phyloP scores from a whole-genome alignment of 495 filamentous ascomycete genomes.

The Daldinia childiae region DNA sequence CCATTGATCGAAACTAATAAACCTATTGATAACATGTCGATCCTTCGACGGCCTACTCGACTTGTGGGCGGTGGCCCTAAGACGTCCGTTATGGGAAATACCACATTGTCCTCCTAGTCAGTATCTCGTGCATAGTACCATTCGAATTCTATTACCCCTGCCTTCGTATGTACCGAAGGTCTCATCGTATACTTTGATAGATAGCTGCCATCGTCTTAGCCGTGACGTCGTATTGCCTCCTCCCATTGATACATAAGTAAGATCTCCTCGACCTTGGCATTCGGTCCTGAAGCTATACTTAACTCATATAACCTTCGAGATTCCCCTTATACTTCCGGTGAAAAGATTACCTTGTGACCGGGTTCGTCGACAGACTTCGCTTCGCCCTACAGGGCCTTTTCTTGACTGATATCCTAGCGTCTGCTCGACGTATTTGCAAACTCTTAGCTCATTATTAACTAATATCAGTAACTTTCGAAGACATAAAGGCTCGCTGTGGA shows the following conservation, averaged over 20 bases:
- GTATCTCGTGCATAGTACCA: slow-evolving; percentile 24
- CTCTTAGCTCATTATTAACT: slow-evolving; percentile 2
- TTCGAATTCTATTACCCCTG: slow-evolving; percentile 11
- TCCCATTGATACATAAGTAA: slow-evolving; percentile 34
- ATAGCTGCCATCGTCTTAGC: slow-evolving; percentile 19
- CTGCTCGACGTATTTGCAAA: neutral
- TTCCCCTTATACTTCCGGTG: slow-evolving; percentile 28
- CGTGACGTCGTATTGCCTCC: slow-evolving; percentile 32
- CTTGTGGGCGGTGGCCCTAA: slow-evolving; percentile 1
- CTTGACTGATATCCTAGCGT: slow-evolving; percentile 9
- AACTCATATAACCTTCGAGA: slow-evolving; percentile 34
- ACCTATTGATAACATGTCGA: slow-evolving; percentile 42
- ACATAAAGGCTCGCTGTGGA: slow-evolving; percentile 2
- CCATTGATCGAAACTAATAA: slow-evolving; percentile 37
- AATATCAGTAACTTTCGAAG: neutral
- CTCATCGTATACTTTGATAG: slow-evolving; percentile 21
- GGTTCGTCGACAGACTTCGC: slow-evolving; percentile 28
- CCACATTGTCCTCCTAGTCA: slow-evolving; percentile 26
- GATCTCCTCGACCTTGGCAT: slow-evolving; percentile 23
- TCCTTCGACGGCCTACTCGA: slow-evolving; percentile 33
- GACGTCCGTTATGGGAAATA: slow-evolving; percentile 32
- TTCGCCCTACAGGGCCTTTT: slow-evolving; percentile 30
- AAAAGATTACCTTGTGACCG: slow-evolving; percentile 31
- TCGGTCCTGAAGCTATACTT: slow-evolving; percentile 18
- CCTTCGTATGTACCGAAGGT: slow-evolving; percentile 30